Evolutionary conservation across 306 rosid genomes (phyloP).

Genomic region (Lathyrus sativus): DNA sequence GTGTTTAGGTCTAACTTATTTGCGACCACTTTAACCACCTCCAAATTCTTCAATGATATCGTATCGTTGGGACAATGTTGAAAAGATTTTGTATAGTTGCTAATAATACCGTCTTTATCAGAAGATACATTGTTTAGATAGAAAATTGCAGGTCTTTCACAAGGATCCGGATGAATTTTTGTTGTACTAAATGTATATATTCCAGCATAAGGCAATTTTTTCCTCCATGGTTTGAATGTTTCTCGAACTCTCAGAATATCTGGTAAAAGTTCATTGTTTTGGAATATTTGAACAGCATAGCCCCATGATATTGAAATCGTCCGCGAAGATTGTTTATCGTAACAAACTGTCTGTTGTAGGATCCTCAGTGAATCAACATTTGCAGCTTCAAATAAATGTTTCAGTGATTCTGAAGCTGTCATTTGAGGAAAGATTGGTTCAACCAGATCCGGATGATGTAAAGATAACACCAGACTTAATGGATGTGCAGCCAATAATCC

Average conservation of each 20-base stretch:
- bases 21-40: slow-evolving; percentile 60
- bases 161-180: slow-evolving; percentile 50
- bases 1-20: slow-evolving; percentile 55
- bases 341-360: slow-evolving; percentile 78
- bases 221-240: slow-evolving; percentile 67
- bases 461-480: slow-evolving; percentile 62
- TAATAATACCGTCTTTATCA: slow-evolving; percentile 44
- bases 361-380: slow-evolving; percentile 64
- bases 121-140: slow-evolving; percentile 52
- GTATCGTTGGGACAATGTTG: slow-evolving; percentile 55
- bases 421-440: slow-evolving; percentile 76
- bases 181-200: slow-evolving; percentile 51
- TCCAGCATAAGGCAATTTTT: slow-evolving; percentile 28
- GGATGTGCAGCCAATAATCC: slow-evolving; percentile 87
- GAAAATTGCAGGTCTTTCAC: slow-evolving; percentile 65
- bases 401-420: slow-evolving; percentile 52
- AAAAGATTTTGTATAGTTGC: slow-evolving; percentile 49
- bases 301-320: slow-evolving; percentile 90
- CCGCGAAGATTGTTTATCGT: slow-evolving; percentile 60
- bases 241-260: slow-evolving; percentile 49
- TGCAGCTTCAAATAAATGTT: slow-evolving; percentile 61
- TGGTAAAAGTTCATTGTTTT: slow-evolving; percentile 49
- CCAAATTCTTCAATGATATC: slow-evolving; percentile 50
- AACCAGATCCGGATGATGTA: slow-evolving; percentile 58
- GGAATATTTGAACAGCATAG: slow-evolving; percentile 70